A percentile compares a stretch with the other conserved stretches of the same genome.
These are phyloP conservation scores for Coleophoma crateriformis DNA, from an alignment of 2,329 filamentous ascomycete genomes.

Conservation along the genomic window DNA sequence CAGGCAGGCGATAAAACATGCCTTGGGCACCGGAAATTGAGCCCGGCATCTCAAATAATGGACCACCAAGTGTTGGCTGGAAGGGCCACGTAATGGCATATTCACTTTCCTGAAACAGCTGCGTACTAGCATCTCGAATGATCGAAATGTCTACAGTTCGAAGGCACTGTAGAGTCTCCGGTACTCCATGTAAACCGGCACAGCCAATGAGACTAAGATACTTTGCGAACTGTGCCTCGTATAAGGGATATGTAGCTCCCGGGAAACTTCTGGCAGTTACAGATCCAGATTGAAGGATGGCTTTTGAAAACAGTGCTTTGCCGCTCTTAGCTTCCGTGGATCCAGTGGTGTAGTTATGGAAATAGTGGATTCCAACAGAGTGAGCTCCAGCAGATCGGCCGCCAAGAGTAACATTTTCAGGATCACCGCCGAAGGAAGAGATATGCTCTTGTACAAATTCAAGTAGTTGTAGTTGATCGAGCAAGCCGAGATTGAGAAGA, in stretches of 20 bases:
- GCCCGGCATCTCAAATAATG: not conserved
- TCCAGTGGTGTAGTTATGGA: not conserved
- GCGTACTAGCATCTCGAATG: not conserved
- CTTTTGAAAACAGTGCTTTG: not conserved
- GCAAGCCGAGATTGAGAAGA: not conserved
- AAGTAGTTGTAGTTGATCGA: not conserved
- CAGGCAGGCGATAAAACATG: not conserved
- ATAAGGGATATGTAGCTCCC: not conserved
- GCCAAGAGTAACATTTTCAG: conserved; percentile 34
- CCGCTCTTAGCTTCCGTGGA: not conserved
- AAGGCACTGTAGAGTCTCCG: not conserved
- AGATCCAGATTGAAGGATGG: not conserved
- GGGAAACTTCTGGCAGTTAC: not conserved
- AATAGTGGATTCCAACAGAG: not conserved
- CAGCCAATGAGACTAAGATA: not conserved
- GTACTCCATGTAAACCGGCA: not conserved
- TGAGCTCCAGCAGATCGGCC: conserved; percentile 19
- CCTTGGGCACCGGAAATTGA: not conserved
- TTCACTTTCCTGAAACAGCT: not conserved
- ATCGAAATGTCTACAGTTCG: not conserved
- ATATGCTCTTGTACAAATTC: conserved; percentile 35
- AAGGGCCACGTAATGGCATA: not conserved
- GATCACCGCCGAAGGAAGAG: conserved; percentile 34
- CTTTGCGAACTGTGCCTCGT: not conserved
- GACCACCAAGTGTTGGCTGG: not conserved